Base-by-base conservation (phyloP, 1,284 basidiomycete genomes). In the Peniophora sp. region DNA sequence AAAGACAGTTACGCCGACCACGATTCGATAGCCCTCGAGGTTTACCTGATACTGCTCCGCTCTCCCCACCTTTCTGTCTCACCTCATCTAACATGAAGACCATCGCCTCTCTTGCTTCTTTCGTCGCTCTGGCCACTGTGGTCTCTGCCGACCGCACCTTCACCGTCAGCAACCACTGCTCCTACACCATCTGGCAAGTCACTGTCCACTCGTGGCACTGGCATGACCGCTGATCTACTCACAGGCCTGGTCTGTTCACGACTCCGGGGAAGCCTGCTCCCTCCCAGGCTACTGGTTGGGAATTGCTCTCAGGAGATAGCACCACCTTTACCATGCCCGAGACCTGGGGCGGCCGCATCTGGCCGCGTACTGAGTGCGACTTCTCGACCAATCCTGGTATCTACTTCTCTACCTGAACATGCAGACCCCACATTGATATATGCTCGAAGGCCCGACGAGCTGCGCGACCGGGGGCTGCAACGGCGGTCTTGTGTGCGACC, bases 261-360 rank as follows among this genome's bases (percentile, higher is more conserved):
- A 50, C 52, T 24, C 44, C 51, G 38, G 56, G 55, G 16, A 36
- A 46, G 14, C 52, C 56, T 39, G 50, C 46, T 66, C 49, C 72
- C 58, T 5, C 51, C 59, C 17, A 66, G 63, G 44, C 64, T 62
- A 73, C 69, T 36, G 72, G 72, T 67, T 79, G 77, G 77, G 64
- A 69, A 56, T 75, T 75, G 11, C 52, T 54, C 3, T 53, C 72
- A 1, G 68, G 58, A 39, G 67, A 65, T 11, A 54, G 56, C 2
- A 67, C 69, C 24, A 65, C 63, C 38, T 76, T 78, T 58, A 60
- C 50, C 32, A 71, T 78, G 23, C 72, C 75, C 3, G 65, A 73
- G 53, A 67, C 74, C 56, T 78, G 75, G 75, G 70, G 72, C 23
- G 75, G 75, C 23, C 66, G 75, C 38, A 72, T 77, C 50, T 77